Base-by-base conservation (phyloP, 345 rosid genomes). In the Populus nigra region DNA sequence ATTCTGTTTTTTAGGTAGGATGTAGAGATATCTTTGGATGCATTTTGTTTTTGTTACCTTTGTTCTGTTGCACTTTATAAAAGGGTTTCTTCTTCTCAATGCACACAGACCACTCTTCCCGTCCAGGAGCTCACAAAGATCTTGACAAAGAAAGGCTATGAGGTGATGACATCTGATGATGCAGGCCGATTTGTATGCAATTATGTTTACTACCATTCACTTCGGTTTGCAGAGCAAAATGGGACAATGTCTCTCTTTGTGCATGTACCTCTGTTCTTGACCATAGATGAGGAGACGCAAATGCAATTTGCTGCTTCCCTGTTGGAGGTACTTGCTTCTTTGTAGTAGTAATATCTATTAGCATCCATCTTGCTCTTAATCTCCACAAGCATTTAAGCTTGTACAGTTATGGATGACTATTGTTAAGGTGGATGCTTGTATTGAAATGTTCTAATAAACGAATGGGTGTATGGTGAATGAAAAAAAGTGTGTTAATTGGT, bases 101-200 rank as follows among this genome's bases (percentile, higher is more conserved):
- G 62, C 78, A 50, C 68, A 72, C 90, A 92, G 97, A 92, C 93
- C 59, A 73, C 89, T 75, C 87, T 92, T 79, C 92, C 93, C 20
- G 88, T 88, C 29, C 87, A 78, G 65, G 93, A 88, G 73, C 88
- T 92, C 31, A 85, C 91, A n/a, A 88, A 86, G 74, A 87, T 85
- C 22, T 80, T 92, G 77, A 85, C 69, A 20, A 86, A 91, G 81
- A 90, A 89, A 73, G 98, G 98, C 55, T 90, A 78, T 68, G 95
- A 96, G 9, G 97, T 93, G 80, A 88, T 86, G 86, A 76, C 87
- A 39, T 96, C 99, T 0, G 88, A 89, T 78, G 99, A 96, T 82
- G 99, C 99, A 0, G 99, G 99, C 35, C 90, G 99, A 66, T 96
- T 96, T 77, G 99, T 96, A 38, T 96, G 99, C 94, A 96, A 95